phyloP scores from a whole-genome alignment of 2,329 filamentous ascomycete species.

The Verticillium dahliae region DNA sequence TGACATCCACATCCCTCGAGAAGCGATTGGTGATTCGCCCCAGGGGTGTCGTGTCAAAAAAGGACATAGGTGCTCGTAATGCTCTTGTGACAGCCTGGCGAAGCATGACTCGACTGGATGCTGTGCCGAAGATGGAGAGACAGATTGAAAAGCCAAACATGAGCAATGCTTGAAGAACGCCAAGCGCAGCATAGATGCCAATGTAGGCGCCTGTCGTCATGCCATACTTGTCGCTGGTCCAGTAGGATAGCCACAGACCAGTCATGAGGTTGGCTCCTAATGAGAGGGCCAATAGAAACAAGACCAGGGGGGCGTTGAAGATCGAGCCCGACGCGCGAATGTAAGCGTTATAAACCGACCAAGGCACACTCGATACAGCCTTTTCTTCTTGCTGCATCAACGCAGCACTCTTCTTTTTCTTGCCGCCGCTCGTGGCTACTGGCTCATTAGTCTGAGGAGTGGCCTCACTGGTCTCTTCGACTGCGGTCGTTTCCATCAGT shows the following conservation, averaged over 20 bases:
- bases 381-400: conserved; percentile 71
- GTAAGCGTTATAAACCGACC: conserved; percentile 74
- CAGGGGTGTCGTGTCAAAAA: conserved; percentile 94
- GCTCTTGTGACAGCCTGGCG: conserved; percentile 73
- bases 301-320: conserved; percentile 58
- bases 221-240: conserved; percentile 74
- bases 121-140: conserved; percentile 74
- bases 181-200: conserved; percentile 64
- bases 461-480: conserved; percentile 55
- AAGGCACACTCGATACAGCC: conserved; percentile 70
- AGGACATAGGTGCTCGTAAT: conserved; percentile 70
- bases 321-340: conserved; percentile 67
- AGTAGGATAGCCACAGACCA: conserved; percentile 88
- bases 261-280: conserved; percentile 84
- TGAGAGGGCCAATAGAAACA: conserved; percentile 59
- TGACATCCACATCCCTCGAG: conserved; percentile 89
- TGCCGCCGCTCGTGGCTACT: conserved; percentile 34
- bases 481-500: conserved; percentile 78
- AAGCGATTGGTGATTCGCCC: conserved; percentile 96
- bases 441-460: conserved; percentile 34
- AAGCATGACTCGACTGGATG: conserved; percentile 75
- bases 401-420: conserved; percentile 50
- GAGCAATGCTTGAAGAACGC: conserved; percentile 61
- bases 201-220: conserved; percentile 66
- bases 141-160: conserved; percentile 76